Evolutionary conservation across 805 yeast species (phyloP).

Genomic region (Scheffersomyces amazonensis): DNA sequence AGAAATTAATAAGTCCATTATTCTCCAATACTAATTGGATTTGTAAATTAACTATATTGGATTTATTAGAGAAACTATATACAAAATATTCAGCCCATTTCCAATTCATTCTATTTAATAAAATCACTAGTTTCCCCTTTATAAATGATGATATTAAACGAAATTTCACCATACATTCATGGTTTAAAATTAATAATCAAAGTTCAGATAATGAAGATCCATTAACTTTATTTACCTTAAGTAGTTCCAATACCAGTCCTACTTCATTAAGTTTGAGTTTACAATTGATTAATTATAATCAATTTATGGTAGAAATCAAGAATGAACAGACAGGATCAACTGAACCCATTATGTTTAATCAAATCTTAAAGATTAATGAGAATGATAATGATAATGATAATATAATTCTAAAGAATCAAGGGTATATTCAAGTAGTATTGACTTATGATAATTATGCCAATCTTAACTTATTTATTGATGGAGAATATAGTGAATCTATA

Average conservation of each 20-base stretch:
- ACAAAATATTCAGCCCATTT: conserved; percentile 23
- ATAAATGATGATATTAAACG: conserved; percentile 10
- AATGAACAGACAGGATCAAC: conserved; percentile 20
- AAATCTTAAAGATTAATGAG: conserved; percentile 12
- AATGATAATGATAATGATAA: not conserved
- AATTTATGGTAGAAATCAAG: conserved; percentile 27
- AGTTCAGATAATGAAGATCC: conserved; percentile 10
- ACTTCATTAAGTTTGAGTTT: conserved; percentile 23
- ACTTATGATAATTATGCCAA: conserved; percentile 36
- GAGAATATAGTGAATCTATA: conserved; percentile 44
- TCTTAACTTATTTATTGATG: conserved; percentile 47
- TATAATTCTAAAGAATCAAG: conserved; percentile 11
- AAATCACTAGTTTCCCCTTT: conserved; percentile 9
- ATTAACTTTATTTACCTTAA: conserved; percentile 21
- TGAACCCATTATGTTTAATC: conserved; percentile 33
- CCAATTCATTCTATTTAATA: conserved; percentile 25
- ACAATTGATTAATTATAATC: conserved; percentile 25
- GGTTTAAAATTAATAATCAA: conserved; percentile 32
- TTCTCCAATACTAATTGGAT: conserved; percentile 1
- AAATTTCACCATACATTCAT: conserved; percentile 34
- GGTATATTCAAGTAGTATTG: conserved; percentile 25
- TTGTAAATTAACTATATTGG: conserved; percentile 15
- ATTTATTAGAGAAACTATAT: conserved; percentile 19
- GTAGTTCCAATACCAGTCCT: conserved; percentile 19
- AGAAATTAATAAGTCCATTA: conserved; percentile 17